phyloP scores from a whole-genome alignment of 331 rosid genomes.

The Prunus yedoensis region DNA sequence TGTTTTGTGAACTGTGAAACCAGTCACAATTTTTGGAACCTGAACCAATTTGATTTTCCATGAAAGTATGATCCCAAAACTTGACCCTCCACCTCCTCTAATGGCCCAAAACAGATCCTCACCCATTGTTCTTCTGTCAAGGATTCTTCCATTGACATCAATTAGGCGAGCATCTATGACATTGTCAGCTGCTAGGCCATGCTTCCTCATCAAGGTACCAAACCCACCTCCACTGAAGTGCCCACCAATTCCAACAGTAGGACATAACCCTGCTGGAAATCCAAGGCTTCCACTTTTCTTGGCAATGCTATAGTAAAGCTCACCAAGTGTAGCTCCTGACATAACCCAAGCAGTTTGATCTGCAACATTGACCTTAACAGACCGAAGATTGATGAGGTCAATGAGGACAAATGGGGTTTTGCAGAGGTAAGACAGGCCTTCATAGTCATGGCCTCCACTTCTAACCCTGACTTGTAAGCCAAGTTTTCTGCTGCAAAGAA shows the following conservation, averaged over 20 bases:
- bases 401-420: constrained; percentile 40
- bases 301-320: constrained; percentile 44
- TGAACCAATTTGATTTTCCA: constrained; percentile 45
- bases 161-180: constrained; percentile 43
- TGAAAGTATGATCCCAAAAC: constrained; percentile 47
- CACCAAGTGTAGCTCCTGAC: constrained; percentile 50
- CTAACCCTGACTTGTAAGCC: constrained; percentile 44
- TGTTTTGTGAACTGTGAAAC: constrained; percentile 27
- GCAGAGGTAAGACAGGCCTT: constrained; percentile 52
- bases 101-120: constrained; percentile 65
- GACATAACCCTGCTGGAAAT: constrained; percentile 60
- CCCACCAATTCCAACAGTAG: constrained; percentile 59
- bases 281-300: constrained; percentile 33
- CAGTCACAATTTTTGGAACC: constrained; percentile 39
- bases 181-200: constrained; percentile 44
- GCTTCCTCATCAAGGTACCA: constrained; percentile 45
- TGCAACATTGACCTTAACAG: constrained; percentile 24
- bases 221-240: constrained; percentile 57
- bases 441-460: constrained; percentile 65
- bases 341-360: constrained; percentile 48
- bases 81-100: constrained; percentile 60
- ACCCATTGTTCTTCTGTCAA: constrained; percentile 43
- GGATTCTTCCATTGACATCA: constrained; percentile 37
- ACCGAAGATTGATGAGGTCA: constrained; percentile 37
- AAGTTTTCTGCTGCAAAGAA: constrained; percentile 24